Base-by-base conservation (phyloP, 75 land plant genomes). In the Adiantum capillusveneris region DNA sequence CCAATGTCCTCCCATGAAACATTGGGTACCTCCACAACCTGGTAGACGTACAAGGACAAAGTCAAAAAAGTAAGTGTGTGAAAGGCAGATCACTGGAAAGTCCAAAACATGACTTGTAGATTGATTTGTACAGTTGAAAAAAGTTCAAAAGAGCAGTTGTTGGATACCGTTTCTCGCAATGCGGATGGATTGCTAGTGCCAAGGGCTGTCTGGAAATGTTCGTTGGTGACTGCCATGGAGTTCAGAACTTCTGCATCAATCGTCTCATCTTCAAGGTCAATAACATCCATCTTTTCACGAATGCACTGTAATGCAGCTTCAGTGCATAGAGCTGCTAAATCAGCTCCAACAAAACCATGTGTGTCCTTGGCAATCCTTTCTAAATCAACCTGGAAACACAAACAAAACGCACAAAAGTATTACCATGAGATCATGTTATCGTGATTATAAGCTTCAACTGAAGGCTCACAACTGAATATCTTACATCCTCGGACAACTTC, bases 241-340 rank as follows among this genome's bases (percentile, higher is more conserved):
- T 65, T 65, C 21, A 65, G 65, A 31, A 65, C 58, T 63, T 83
- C 83, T 6, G 59, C 59, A 29, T 57, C 59, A 29, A 57, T 57
- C 12, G 59, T 57, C 31, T 57, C 59, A n/a, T 25, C 59, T 31
- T 57, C 59, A n/a, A 57, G 25, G 30, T 57, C 59, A n/a, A 57
- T 57, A 25, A 57, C 31, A 29, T 57, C 59, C 59, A 57, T 57
- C n/a, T 57, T 57, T 29, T 57, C 31, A 9, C 59, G 29, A 57
- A 57, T 57, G n/a, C 59, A 57, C 11, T 57, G 26, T 17, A 57
- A 17, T 9, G 59, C 59, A 57, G 59, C 59, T 29, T 57, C 59
- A 9, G 59, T 25, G 30, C 59, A 57, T 17, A 57, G 30, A 24
- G 59, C 26, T 57, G 59, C 59, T 17, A 57, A 30, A 29, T 57